phyloP scores from a whole-genome alignment of 139 green algal genomes.

The Zygnema circumcarinatum region DNA sequence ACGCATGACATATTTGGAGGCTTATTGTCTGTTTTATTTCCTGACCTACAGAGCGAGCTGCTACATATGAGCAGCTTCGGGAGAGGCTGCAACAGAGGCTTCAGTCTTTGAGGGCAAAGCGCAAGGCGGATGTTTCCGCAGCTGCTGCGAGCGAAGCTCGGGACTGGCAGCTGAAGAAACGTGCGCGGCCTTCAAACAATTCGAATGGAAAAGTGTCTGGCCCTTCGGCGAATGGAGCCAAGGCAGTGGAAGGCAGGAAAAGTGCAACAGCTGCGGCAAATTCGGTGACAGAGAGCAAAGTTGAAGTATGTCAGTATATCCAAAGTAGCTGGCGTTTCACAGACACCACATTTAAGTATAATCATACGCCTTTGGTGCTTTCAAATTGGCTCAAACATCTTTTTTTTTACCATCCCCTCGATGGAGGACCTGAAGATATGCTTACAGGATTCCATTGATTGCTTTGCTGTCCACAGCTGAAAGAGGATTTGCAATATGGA shows the following conservation, averaged over 20 bases:
- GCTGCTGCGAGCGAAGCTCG: background rate
- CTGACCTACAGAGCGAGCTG: constrained; percentile 11
- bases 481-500: background rate
- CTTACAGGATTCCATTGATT: too few species aligned
- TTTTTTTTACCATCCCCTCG: too few species aligned
- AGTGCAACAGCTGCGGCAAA: background rate
- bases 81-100: constrained; percentile 3
- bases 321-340: too few species aligned
- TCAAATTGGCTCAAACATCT: too few species aligned
- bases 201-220: background rate
- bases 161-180: constrained; percentile 10
- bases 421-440: too few species aligned
- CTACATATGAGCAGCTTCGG: constrained; percentile 7
- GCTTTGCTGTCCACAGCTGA: too few species aligned
- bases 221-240: background rate
- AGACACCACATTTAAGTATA: too few species aligned
- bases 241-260: background rate
- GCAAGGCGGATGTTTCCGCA: background rate
- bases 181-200: background rate
- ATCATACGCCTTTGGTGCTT: too few species aligned
- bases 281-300: background rate
- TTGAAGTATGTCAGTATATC: background rate
- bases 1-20: too few species aligned
- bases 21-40: too few species aligned
- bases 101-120: background rate